These are phyloP conservation scores for Cicer pinnatifidum DNA, from an alignment of 306 rosid genomes.

Conservation along the genomic window DNA sequence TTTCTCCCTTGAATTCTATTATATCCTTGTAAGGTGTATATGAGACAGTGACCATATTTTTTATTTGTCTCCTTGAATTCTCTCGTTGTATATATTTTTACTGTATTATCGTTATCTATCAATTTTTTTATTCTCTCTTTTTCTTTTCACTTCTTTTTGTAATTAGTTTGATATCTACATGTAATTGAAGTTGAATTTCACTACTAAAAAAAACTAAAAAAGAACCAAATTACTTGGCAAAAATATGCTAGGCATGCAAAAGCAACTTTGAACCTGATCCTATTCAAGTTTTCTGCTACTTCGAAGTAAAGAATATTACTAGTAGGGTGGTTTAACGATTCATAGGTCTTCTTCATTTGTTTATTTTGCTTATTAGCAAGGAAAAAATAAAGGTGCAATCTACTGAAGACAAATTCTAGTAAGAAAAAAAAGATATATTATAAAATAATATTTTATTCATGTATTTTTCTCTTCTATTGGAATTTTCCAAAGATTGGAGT, in stretches of 20 bases:
- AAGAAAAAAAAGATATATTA: too few species aligned
- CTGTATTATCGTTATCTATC: not conserved
- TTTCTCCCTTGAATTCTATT: not conserved
- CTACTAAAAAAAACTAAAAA: not conserved
- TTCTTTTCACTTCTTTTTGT: not conserved
- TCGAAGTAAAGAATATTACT: constrained; percentile 46
- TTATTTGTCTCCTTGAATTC: not conserved
- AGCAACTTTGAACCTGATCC: constrained; percentile 30
- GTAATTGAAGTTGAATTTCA: not conserved
- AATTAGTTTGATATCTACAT: not conserved
- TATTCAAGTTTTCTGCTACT: constrained; percentile 16
- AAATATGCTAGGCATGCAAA: constrained; percentile 10
- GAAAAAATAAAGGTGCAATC: constrained; percentile 1
- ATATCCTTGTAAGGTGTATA: not conserved
- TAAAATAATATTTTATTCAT: too few species aligned
- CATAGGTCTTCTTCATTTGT: constrained; percentile 18
- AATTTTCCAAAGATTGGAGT: too few species aligned
- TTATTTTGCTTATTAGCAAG: constrained; percentile 2
- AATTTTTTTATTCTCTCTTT: not conserved
- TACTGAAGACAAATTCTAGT: too few species aligned
- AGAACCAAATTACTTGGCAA: constrained; percentile 4
- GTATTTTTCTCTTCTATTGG: too few species aligned
- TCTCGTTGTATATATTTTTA: not conserved
- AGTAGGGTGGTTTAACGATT: not conserved
- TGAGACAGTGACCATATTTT: not conserved